These are phyloP conservation scores for Syncephalastrum sp. DNA, from an alignment of 371 early-diverging fungal genomes.

Conservation along the genomic window DNA sequence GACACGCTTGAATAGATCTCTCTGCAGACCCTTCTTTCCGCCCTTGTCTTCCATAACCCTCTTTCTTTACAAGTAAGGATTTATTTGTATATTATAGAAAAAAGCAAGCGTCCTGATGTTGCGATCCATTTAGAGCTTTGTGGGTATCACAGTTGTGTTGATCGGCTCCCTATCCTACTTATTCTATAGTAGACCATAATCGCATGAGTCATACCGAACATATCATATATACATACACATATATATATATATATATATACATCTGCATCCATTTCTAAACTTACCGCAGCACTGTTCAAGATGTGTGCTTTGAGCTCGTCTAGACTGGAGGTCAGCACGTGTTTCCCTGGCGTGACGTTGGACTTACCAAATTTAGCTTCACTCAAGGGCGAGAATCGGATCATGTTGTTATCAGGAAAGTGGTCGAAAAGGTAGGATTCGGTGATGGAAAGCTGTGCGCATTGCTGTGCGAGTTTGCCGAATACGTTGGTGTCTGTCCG, in stretches of 20 bases:
- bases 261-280: too few relatives aligned
- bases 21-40: slow-evolving; percentile 1
- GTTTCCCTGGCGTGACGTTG: neutral
- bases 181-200: too few relatives aligned
- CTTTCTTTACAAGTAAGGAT: slow-evolving; percentile 3
- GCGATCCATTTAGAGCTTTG: neutral
- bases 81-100: neutral
- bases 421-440: slow-evolving; percentile 70
- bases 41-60: slow-evolving; percentile 1
- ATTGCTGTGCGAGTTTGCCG: slow-evolving; percentile 75
- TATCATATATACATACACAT: too few relatives aligned
- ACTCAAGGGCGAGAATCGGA: slow-evolving; percentile 56
- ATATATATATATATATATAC: too few relatives aligned
- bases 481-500: slow-evolving; percentile 68
- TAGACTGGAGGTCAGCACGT: neutral
- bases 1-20: neutral
- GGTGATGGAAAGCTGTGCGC: slow-evolving; percentile 75
- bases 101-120: neutral
- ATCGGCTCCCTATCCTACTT: too few relatives aligned
- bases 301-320: slow-evolving; percentile 45
- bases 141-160: too few relatives aligned
- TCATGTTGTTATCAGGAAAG: slow-evolving; percentile 57
- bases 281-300: slow-evolving; percentile 26
- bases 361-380: slow-evolving; percentile 55
- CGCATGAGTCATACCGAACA: too few relatives aligned